Evolutionary conservation across 306 rosid species (phyloP), one percentile per base, ranked within the genome.

Genomic region (Sphenostylis stenocarpa): DNA sequence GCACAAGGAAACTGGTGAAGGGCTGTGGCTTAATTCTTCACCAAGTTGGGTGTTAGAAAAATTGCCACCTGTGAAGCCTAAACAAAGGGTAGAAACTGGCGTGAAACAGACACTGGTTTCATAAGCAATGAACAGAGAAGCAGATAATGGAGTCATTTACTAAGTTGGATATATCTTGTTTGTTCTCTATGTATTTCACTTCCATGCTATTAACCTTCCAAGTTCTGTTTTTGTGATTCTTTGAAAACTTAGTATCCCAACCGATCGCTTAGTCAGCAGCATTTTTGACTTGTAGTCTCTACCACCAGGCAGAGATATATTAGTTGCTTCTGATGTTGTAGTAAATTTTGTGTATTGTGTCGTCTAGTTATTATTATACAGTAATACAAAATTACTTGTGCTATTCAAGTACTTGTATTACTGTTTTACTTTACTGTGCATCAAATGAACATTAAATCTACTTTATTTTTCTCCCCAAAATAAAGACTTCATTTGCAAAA

Each of bases 1-100:
- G 87, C 92, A 91, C 87, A 89, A 88, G 60, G 90, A 88, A 56
- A 89, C 86, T 1, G 86, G 91, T 29, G 87, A 75, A 79, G 94
- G 0, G 4, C 78, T 91, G 11, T 89, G 97, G 94, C 89, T 91
- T 7, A 0, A 1, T 13, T 17, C 4, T 39, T 82, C 88, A 1
- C 93, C 97, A 6, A 77, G 57, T 34, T 91, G 94, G 97, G 94
- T 72, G 24, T 41, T 52, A 41, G 36, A 80, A 5, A 88, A 85
- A 82, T 73, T 84, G 81, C 81, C 85, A 48, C 89, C 97, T 64
- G 10, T 78, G 51, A 80, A 76, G 77, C 34, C 79, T 10, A 75
- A 77, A 52, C 67, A 75, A 56, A 70, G 14, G 44, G 73, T 3
- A 9, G 56, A 23, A 17, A 66, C 56, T 62, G 68, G 61, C 16